These are phyloP conservation scores for Paraphaeosphaeria minitans DNA, from an alignment of 2,329 filamentous ascomycete genomes.

Conservation along the genomic window DNA sequence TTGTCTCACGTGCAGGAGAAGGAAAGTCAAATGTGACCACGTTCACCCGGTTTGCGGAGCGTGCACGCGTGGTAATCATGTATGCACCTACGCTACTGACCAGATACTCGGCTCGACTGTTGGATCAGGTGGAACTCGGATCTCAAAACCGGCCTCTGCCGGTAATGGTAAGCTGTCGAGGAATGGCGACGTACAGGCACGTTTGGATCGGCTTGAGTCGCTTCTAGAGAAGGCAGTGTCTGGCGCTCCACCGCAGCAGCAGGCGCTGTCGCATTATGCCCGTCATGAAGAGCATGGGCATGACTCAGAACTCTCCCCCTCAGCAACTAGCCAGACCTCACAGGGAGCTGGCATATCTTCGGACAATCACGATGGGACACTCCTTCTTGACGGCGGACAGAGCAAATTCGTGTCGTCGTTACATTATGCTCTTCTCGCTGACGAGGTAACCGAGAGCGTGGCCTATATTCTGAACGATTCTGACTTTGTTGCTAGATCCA, in stretches of 20 bases:
- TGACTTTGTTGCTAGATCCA: constrained; percentile 33
- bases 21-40: constrained; percentile 48
- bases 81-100: constrained; percentile 43
- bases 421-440: constrained; percentile 47
- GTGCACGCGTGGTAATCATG: constrained; percentile 44
- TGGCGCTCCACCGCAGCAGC: constrained; percentile 19
- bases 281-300: constrained; percentile 28
- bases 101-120: constrained; percentile 21
- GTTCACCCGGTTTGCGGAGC: constrained; percentile 46
- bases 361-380: constrained; percentile 43
- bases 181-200: constrained; percentile 41
- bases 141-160: constrained; percentile 31
- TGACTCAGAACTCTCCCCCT: constrained; percentile 33
- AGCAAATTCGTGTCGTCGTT: constrained; percentile 48
- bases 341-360: constrained; percentile 43
- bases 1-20: constrained; percentile 45
- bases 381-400: constrained; percentile 44
- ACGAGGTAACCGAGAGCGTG: constrained; percentile 36
- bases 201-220: constrained; percentile 44
- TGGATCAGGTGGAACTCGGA: constrained; percentile 21
- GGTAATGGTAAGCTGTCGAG: constrained; percentile 29
- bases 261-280: constrained; percentile 20
- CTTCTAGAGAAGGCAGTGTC: constrained; percentile 42
- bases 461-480: constrained; percentile 3
- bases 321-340: constrained; percentile 41